Evolutionary conservation across 2,329 filamentous ascomycete genomes (phyloP).

Genomic region (Monosporascus cannonballus): DNA sequence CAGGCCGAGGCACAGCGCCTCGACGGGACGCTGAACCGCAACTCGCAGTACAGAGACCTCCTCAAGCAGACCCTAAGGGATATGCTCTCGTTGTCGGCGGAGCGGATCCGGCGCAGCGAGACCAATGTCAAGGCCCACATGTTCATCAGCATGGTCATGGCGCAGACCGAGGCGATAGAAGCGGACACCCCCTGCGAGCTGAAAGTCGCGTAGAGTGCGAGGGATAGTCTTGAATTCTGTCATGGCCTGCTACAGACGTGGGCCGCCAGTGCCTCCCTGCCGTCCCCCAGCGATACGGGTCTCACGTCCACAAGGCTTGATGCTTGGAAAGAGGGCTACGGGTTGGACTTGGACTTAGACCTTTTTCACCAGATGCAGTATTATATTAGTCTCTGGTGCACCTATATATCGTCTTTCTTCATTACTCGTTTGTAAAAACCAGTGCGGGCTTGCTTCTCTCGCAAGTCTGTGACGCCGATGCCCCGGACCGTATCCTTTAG

Average conservation of each 20-base stretch:
- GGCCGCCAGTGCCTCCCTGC: slow-evolving; percentile 7
- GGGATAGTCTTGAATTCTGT: slow-evolving; percentile 27
- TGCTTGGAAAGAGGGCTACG: slow-evolving; percentile 13
- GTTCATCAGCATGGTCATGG: slow-evolving; percentile 33
- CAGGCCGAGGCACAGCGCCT: slow-evolving; percentile 21
- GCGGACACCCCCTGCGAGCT: slow-evolving; percentile 16
- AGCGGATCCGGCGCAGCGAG: slow-evolving; percentile 32
- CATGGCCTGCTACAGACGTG: slow-evolving; percentile 20
- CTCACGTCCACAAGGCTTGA: slow-evolving; percentile 14
- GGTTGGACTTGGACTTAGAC: slow-evolving; percentile 19
- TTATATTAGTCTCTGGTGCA: slow-evolving; percentile 6
- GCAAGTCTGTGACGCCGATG: too few species aligned
- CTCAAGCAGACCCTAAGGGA: slow-evolving; percentile 26
- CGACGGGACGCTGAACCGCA: slow-evolving; percentile 24
- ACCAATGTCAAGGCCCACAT: slow-evolving; percentile 39
- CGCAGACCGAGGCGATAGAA: slow-evolving; percentile 32
- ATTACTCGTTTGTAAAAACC: too few species aligned
- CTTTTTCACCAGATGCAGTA: slow-evolving; percentile 17
- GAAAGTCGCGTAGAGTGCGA: slow-evolving; percentile 25
- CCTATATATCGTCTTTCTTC: too few species aligned
- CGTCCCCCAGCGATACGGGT: slow-evolving; percentile 8
- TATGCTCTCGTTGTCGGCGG: slow-evolving; percentile 20
- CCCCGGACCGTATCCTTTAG: too few species aligned
- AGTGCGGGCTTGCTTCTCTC: too few species aligned
- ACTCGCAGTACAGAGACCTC: slow-evolving; percentile 19